Evolutionary conservation across 106 monocot species (phyloP), one percentile per base, ranked within the genome.

Genomic region (Xerophyta viscosa): DNA sequence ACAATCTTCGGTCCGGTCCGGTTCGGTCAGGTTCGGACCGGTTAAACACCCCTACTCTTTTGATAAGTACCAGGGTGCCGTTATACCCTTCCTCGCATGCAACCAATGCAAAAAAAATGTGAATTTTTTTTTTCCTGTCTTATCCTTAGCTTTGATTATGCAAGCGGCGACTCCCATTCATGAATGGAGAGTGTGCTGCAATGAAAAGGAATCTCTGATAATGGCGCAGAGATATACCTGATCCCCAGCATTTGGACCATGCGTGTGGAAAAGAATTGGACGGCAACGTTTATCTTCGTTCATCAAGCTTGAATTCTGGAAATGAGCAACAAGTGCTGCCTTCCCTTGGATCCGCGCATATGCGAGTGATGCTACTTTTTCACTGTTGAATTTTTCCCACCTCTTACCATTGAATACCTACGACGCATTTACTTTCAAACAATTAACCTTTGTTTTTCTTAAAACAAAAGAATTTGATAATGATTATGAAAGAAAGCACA

Each of bases 351-450:
- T 83, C 21, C 83, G 59, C 6, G 83, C 83, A 59, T 83, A 83
- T 33, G 83, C 83, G 51, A 83, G 73, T 29, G 78, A 78, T 20
- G 83, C 83, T n/a, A 83, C 83, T 44, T 85, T 85, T 60, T 85
- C 84, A 51, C 84, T 85, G 61, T 85, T 85, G 22, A 85, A 85
- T 43, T 85, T 85, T 63, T 85, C 84, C 84, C 84, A 85, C 55
- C 76, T 85, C 50, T 85, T 85, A 14, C 84, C 84, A 69, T 85
- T 85, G 50, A 79, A 79, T 28, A 79, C 65, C 84, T 85, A 68
- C 59, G 60, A 14, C 17, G 9, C 11, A 65, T 58, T n/a, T 24
- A 37, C 20, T 14, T 1, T 9, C 13, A 18, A 31, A 11, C 11
- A 20, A 20, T 24, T 21, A 9, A 2, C 9, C 4, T 24, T 56